Evolutionary conservation across 192 early-diverging fungal genomes (phyloP).

Genomic region (Linnemannia zychae): DNA sequence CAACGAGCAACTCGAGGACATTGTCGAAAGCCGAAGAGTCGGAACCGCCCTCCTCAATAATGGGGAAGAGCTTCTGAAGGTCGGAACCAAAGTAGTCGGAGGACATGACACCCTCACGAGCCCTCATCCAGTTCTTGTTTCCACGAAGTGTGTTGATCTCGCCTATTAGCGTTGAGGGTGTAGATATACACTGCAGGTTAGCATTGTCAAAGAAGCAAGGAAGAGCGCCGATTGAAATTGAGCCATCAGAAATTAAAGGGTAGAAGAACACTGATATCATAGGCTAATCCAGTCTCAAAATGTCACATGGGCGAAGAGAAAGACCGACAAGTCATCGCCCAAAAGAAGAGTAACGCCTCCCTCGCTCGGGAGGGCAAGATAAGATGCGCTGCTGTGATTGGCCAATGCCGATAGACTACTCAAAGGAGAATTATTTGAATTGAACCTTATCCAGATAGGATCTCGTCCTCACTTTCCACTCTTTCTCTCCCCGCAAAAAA

Average conservation of each 20-base stretch:
- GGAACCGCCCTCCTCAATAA: conserved; percentile 95
- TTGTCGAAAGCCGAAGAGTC: conserved; percentile 98
- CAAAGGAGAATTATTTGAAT: conserved; percentile 48
- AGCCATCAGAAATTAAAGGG: neutral
- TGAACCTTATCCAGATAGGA: conserved; percentile 40
- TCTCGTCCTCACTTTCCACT: neutral
- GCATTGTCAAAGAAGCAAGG: neutral
- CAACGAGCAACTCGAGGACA: conserved; percentile 94
- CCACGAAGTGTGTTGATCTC: conserved; percentile 99
- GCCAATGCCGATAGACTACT: conserved; percentile 9
- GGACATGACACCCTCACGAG: conserved; percentile 94
- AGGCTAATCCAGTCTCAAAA: conserved; percentile 12
- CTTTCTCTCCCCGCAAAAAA: conserved; percentile 4
- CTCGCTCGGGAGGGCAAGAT: conserved; percentile 31
- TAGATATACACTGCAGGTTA: neutral
- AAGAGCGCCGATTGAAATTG: neutral
- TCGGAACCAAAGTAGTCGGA: conserved; percentile 85
- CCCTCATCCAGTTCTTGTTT: conserved; percentile 99
- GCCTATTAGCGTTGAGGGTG: conserved; percentile 59
- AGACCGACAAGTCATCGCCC: neutral
- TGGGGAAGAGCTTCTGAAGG: conserved; percentile 89
- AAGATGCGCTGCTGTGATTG: conserved; percentile 50
- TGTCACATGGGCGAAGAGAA: conserved; percentile 48
- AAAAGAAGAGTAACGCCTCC: conserved; percentile 16
- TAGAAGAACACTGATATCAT: conserved; percentile 28